A percentile compares a stretch with the other conserved stretches of the same genome.
These are phyloP conservation scores for Chaetomiaceae sp. DNA, from an alignment of 2,329 filamentous ascomycete species.

Conservation along the genomic window DNA sequence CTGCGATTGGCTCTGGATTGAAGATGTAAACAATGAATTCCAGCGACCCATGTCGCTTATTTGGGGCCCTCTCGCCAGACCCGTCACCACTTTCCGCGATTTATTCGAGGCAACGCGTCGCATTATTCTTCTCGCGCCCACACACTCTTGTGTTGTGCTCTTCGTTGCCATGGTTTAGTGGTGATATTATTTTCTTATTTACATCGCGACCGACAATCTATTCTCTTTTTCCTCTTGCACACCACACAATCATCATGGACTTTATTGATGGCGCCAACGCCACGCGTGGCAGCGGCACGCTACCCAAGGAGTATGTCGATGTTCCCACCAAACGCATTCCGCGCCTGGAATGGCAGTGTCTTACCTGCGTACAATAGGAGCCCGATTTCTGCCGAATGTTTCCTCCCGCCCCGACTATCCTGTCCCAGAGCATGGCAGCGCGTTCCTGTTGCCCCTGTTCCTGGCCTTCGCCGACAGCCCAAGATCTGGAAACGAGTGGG, in stretches of 20 bases:
- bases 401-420: slow-evolving; percentile 22
- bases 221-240: slow-evolving; percentile 1
- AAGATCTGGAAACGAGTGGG: slow-evolving; percentile 34
- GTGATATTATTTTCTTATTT: background rate
- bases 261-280: slow-evolving; percentile 7
- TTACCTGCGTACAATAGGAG: slow-evolving; percentile 11
- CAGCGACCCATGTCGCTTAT: slow-evolving; percentile 2
- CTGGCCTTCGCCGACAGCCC: slow-evolving; percentile 15
- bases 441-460: slow-evolving; percentile 27
- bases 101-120: slow-evolving; percentile 14
- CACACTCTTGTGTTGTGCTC: background rate
- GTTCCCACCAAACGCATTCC: background rate
- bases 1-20: slow-evolving; percentile 23
- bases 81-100: slow-evolving; percentile 17
- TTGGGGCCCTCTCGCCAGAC: slow-evolving; percentile 3
- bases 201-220: slow-evolving; percentile 8
- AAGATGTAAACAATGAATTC: slow-evolving; percentile 25
- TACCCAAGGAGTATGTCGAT: slow-evolving; percentile 10
- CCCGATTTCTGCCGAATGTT: slow-evolving; percentile 25
- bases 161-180: slow-evolving; percentile 4
- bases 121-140: background rate
- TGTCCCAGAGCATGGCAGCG: slow-evolving; percentile 32
- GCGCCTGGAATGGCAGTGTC: background rate
- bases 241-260: slow-evolving; percentile 4
- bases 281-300: slow-evolving; percentile 1